Evolutionary conservation across 2,329 filamentous ascomycete species (phyloP).

Genomic region (Alternaria panax): DNA sequence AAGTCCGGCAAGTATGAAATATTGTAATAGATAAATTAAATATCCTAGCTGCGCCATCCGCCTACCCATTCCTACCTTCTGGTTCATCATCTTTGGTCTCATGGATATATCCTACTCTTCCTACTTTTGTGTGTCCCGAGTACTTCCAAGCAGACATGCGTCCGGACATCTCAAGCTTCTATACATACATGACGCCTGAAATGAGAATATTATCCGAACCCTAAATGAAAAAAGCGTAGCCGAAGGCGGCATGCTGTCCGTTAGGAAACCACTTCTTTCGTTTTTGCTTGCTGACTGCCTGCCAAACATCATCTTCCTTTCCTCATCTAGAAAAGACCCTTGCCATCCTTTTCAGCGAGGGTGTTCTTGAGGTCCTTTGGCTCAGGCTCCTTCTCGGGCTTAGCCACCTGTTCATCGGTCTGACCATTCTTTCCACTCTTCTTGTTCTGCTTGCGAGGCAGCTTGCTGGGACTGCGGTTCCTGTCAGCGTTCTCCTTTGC

Average conservation of each 20-base stretch:
- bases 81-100: neutral
- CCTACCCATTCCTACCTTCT: neutral
- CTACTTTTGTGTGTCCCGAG: neutral
- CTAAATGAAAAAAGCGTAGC: neutral
- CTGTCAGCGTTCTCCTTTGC: constrained; percentile 18
- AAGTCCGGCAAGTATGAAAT: neutral
- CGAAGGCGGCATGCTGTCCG: neutral
- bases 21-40: neutral
- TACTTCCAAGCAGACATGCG: neutral
- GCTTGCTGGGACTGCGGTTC: constrained; percentile 4
- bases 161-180: neutral
- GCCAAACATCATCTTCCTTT: too few species aligned
- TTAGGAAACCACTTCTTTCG: too few species aligned
- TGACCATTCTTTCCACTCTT: constrained; percentile 23
- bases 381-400: constrained; percentile 31
- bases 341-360: constrained; percentile 26
- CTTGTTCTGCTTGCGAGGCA: constrained; percentile 21
- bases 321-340: constrained; percentile 26
- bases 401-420: constrained; percentile 21
- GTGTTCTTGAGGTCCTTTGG: constrained; percentile 39
- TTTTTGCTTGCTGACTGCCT: neutral
- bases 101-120: neutral
- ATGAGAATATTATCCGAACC: neutral
- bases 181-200: neutral
- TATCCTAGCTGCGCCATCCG: neutral